phyloP scores from a whole-genome alignment of 2,329 filamentous ascomycete genomes.

The Alternaria postmessia region DNA sequence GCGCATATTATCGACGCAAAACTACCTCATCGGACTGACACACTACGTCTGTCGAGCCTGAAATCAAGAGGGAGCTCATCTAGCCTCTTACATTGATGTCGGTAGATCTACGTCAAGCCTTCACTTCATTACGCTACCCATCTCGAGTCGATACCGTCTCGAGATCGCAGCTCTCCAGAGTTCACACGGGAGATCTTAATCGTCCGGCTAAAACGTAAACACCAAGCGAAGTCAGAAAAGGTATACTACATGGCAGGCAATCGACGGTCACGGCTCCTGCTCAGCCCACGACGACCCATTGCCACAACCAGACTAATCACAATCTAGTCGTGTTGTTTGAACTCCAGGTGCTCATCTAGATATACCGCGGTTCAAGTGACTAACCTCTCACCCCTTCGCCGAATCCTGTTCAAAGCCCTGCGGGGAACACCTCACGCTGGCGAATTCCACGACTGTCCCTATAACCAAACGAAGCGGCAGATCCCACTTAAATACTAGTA shows the following conservation, averaged over 20 bases:
- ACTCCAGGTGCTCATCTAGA: slow-evolving; percentile 35
- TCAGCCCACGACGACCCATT: slow-evolving; percentile 30
- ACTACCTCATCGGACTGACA: slow-evolving; percentile 30
- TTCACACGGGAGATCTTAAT: slow-evolving; percentile 63
- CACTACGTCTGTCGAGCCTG: slow-evolving; percentile 19
- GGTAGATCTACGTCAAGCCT: slow-evolving; percentile 64
- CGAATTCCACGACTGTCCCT: slow-evolving; percentile 47
- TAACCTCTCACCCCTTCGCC: slow-evolving; percentile 28
- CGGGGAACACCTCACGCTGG: slow-evolving; percentile 51
- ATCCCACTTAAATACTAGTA: slow-evolving; percentile 58
- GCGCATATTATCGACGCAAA: slow-evolving; percentile 26
- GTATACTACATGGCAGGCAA: slow-evolving; percentile 49
- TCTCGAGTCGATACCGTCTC: slow-evolving; percentile 65
- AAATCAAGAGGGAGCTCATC: slow-evolving; percentile 39
- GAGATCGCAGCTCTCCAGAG: slow-evolving; percentile 64
- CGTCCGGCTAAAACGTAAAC: slow-evolving; percentile 55
- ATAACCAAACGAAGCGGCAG: slow-evolving; percentile 58
- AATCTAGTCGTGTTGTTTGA: slow-evolving; percentile 47
- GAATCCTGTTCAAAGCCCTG: slow-evolving; percentile 23
- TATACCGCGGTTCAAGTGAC: slow-evolving; percentile 46
- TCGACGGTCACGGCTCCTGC: slow-evolving; percentile 44
- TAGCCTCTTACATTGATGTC: slow-evolving; percentile 61
- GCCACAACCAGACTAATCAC: slow-evolving; percentile 45
- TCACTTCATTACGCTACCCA: slow-evolving; percentile 63
- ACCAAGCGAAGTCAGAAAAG: slow-evolving; percentile 37